Evolutionary conservation across 441 rosid species (phyloP), one percentile per base, ranked within the genome.

Genomic region (Dalechampia spathulata): DNA sequence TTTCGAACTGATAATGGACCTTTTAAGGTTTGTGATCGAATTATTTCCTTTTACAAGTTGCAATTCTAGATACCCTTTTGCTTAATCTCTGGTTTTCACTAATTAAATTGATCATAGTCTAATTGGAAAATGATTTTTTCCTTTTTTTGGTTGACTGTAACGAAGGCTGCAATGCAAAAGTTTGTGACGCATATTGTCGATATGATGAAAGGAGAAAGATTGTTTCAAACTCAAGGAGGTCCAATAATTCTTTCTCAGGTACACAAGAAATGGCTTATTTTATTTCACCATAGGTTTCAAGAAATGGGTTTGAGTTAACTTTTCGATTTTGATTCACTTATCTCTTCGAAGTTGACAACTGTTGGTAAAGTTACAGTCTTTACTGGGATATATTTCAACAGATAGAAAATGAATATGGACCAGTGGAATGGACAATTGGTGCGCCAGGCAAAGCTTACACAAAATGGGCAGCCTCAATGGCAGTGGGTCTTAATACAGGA

Each of bases 391-490:
- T 30, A 30, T 9, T 56, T 52, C 57, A 63, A 74, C 78, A 92
- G 99, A 89, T 92, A 63, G 99, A 92, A 71, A 89, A 92, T 66
- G 99, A 92, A 71, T 92, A 85, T 73, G 96, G 90, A 26, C 96
- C 96, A 59, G 67, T 92, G 77, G 99, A 89, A 68, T 81, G 81
- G 53, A 85, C 82, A 73, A 62, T 79, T 0, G 97, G 96, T 62
- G 82, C 81, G 6, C 71, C 96, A 0, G 96, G 95, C 20, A 69
- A 73, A 56, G 66, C 90, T 23, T 92, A 89, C 67, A 73, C 79
- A 10, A 55, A 83, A 43, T 93, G 99, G 99, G 96, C 99, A 53
- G 99, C 97, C 38, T 55, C 79, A 12, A 89, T 93, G 99, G 99
- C 97, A 14, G 92, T 83, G 70, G 95, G 92, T 52, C 88, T 82